Evolutionary conservation across 352 stramenopile genomes (phyloP).

Genomic region (Phytopythium vexans): DNA sequence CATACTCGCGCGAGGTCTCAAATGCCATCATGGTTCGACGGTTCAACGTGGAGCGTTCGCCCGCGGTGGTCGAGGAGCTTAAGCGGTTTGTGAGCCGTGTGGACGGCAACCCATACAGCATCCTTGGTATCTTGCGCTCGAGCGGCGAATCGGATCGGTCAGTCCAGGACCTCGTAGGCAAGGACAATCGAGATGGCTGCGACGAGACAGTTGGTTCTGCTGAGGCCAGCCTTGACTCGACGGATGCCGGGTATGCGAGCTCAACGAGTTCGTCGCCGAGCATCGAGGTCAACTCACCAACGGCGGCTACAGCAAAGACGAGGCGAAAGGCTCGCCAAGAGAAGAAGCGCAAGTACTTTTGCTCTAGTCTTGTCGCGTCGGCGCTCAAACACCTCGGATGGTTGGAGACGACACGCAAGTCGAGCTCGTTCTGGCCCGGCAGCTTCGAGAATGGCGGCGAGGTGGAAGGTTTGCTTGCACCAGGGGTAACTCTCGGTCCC

Average conservation of each 20-base stretch:
- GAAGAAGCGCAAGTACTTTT: conserved; percentile 81
- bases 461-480: conserved; percentile 53
- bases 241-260: conserved; percentile 4
- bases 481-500: conserved; percentile 36
- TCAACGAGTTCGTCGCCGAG: conserved; percentile 17
- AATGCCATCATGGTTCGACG: conserved; percentile 76
- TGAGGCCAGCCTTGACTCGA: background rate
- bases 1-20: conserved; percentile 76
- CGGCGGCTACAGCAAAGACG: conserved; percentile 1
- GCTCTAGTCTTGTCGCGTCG: conserved; percentile 75
- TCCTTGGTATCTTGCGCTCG: conserved; percentile 65
- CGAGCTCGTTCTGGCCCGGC: conserved; percentile 80
- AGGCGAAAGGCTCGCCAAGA: conserved; percentile 3
- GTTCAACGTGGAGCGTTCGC: conserved; percentile 39
- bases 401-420: conserved; percentile 61
- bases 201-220: background rate
- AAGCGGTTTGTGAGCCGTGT: conserved; percentile 59
- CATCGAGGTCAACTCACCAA: conserved; percentile 10
- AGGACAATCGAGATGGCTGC: background rate
- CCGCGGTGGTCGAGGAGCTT: conserved; percentile 38
- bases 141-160: conserved; percentile 47
- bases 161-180: conserved; percentile 1
- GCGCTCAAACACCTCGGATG: conserved; percentile 77
- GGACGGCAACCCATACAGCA: conserved; percentile 82
- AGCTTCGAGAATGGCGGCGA: conserved; percentile 82